phyloP scores from a whole-genome alignment of 768 basidiomycete genomes.

The Amanita inopinata region DNA sequence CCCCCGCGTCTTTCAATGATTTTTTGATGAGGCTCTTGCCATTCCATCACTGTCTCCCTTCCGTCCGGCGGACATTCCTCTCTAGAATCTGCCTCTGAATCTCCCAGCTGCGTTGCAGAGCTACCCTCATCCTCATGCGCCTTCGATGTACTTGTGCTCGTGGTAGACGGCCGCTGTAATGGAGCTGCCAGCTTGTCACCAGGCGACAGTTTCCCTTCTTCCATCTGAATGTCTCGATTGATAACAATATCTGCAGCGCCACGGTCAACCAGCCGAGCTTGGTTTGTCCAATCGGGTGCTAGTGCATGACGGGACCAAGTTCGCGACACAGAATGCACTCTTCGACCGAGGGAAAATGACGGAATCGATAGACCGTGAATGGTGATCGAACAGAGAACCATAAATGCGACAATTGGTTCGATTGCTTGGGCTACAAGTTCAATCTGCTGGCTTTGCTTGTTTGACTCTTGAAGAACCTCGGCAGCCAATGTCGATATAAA shows the following conservation, averaged over 20 bases:
- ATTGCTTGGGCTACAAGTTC: conserved; percentile 65
- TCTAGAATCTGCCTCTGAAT: neutral
- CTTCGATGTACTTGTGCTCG: neutral
- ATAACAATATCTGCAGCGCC: conserved; percentile 77
- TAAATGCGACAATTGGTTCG: conserved; percentile 89
- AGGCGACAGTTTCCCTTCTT: conserved; percentile 19
- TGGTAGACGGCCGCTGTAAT: neutral
- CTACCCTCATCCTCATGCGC: neutral
- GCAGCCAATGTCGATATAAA: conserved; percentile 87
- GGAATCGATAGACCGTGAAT: conserved; percentile 91
- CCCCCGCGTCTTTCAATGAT: conserved; percentile 53
- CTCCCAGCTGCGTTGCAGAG: neutral
- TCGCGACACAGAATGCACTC: conserved; percentile 83
- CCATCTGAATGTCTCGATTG: conserved; percentile 65
- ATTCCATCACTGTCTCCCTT: conserved; percentile 32
- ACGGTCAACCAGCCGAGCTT: conserved; percentile 59
- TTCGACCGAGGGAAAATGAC: conserved; percentile 82
- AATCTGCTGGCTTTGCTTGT: conserved; percentile 45
- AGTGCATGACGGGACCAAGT: conserved; percentile 78
- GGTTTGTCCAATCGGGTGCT: conserved; percentile 71
- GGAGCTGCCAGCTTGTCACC: conserved; percentile 1
- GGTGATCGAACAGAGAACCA: conserved; percentile 87
- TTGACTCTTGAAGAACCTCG: conserved; percentile 37
- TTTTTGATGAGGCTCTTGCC: conserved; percentile 61
- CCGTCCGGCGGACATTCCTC: conserved; percentile 9